Base-by-base conservation (phyloP, 352 stramenopile genomes). In the Pelagophyceae sp. region DNA sequence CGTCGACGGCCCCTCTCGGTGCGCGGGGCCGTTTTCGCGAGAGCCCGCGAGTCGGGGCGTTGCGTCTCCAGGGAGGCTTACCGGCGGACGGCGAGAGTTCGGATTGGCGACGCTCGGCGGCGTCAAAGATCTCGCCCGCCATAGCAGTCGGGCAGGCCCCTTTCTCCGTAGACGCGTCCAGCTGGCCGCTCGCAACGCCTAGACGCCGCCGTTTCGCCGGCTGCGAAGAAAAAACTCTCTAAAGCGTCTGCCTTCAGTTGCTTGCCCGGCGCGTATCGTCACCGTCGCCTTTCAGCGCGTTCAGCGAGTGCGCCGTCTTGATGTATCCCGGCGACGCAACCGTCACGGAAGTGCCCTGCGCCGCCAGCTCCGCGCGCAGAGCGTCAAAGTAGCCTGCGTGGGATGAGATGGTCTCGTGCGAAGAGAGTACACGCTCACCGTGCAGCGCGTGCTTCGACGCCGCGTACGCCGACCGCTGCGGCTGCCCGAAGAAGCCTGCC, bases 401-500 rank as follows among this genome's bases (percentile, higher is more conserved):
- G 11, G 11, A 54, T 23, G 11, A 11, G n/a, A n/a, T n/a, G n/a
- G n/a, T n/a, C n/a, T n/a, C n/a, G n/a, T n/a, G n/a, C n/a, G n/a
- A n/a, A n/a, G n/a, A n/a, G n/a, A n/a, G n/a, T n/a, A n/a, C n/a
- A n/a, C n/a, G n/a, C 45, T 11, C 45, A 17, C 86, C 86, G 69
- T 91, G 86, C 0, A 92, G 82, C 5, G 87, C 87, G 81, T 90
- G 89, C 78, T 92, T 92, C 25, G 80, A 86, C 35, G 87, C 87
- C 0, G 86, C 84, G 75, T 92, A 91, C 38, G 81, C 85, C n/a
- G 85, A 87, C 70, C 86, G 75, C 76, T 83, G 83, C 0, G 86
- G 86, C 40, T 88, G 88, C 25, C 86, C 87, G 29, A 92, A 77
- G 32, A 72, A 74, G 33, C 38, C n/a, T n/a, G n/a, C n/a, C n/a